Base-by-base conservation (phyloP, 2,329 filamentous ascomycete species). In the Coniochaeta ligniaria region DNA sequence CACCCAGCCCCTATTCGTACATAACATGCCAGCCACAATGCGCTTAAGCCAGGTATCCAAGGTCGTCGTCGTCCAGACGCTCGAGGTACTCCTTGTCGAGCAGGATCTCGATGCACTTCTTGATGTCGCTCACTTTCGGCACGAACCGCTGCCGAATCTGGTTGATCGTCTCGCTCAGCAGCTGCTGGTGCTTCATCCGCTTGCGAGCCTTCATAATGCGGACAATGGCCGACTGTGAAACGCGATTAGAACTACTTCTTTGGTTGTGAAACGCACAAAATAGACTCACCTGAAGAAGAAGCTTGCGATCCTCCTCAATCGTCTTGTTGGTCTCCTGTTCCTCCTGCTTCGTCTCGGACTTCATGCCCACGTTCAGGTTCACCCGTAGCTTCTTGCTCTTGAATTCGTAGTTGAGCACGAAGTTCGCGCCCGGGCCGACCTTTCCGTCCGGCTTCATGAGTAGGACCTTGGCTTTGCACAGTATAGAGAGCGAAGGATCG, bases 171-270 rank as follows among this genome's bases (percentile, higher is more conserved):
- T 99, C 95, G 71, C 91, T 89, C 60, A 99, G 92, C 14, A 99
- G 87, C 71, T 95, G 90, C 63, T 89, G 87, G 77, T 99, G 94
- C 85, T 97, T 98, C 91, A 98, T 96, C 79, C 89, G 91, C 86
- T 99, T 98, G 63, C 95, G 89, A 3, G 94, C 96, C 81, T 99
- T 99, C 95, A 99, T 99, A 79, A 99, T 97, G 71, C 95, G 91
- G 61, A 99, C 95, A 74, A 99, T 98, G 26, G 94, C 93, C 64
- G 95, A 98, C 94, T 99, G 66, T 47, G 11, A 60, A 58, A 63
- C 58, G 14, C 56, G 8, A 62, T 69, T 63, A 70, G 63, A 16
- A 38, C 31, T 5, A 14, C 35, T 9, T 36, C 35, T 36, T 36
- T 14, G 35, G 12, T 17, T 52, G 24, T 2, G 26, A 47, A 6